phyloP scores from a whole-genome alignment of 2,329 filamentous ascomycete species.

The Clarireedia sp. region DNA sequence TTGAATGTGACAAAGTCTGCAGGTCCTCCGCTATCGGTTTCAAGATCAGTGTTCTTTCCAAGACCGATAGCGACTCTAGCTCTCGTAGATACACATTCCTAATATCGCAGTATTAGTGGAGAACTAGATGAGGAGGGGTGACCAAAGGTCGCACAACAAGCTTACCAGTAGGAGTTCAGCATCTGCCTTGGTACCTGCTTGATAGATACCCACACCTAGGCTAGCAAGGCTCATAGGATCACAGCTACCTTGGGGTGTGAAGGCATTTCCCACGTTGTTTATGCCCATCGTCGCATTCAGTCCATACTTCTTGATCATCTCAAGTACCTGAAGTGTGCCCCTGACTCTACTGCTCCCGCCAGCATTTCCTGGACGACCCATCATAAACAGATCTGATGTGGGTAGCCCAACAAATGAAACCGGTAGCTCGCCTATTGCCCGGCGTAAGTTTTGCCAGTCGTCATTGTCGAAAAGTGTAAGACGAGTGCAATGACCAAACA shows the following conservation, averaged over 20 bases:
- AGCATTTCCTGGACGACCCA: slow-evolving; percentile 38
- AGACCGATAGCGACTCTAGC: slow-evolving; percentile 27
- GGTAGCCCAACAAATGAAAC: slow-evolving; percentile 62
- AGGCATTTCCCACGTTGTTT: slow-evolving; percentile 69
- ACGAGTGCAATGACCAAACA: slow-evolving; percentile 62
- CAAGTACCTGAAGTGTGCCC: slow-evolving; percentile 54
- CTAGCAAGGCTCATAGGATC: slow-evolving; percentile 58
- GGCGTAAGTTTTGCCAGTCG: slow-evolving; percentile 43
- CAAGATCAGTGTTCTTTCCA: slow-evolving; percentile 9
- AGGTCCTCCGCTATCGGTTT: slow-evolving; percentile 19
- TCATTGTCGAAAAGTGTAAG: slow-evolving; percentile 46
- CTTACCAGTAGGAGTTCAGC: slow-evolving; percentile 50
- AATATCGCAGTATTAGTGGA: slow-evolving; percentile 5
- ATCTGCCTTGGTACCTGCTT: slow-evolving; percentile 53
- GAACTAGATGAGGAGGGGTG: not conserved
- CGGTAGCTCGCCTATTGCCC: slow-evolving; percentile 44
- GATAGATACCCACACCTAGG: slow-evolving; percentile 58
- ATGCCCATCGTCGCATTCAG: slow-evolving; percentile 55
- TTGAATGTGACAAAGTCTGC: slow-evolving; percentile 27
- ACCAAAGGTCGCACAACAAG: slow-evolving; percentile 3
- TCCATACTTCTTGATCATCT: slow-evolving; percentile 50
- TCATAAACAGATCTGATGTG: slow-evolving; percentile 67
- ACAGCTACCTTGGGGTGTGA: slow-evolving; percentile 60
- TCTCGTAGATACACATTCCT: slow-evolving; percentile 28
- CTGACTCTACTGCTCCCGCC: slow-evolving; percentile 34